phyloP scores from a whole-genome alignment of 257 asterid genomes.

The Jacaranda mimosifolia region DNA sequence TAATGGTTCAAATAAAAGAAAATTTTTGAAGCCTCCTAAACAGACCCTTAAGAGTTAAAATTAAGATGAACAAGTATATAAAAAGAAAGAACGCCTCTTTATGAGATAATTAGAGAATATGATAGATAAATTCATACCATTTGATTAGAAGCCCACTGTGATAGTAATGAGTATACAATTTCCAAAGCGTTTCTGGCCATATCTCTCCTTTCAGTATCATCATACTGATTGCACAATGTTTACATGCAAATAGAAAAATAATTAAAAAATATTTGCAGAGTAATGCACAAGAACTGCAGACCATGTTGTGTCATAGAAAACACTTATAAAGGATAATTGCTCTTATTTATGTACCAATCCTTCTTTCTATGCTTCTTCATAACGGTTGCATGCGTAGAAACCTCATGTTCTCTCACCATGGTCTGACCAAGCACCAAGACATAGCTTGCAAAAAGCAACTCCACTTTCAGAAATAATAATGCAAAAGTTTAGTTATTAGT shows the following conservation, averaged over 20 bases:
- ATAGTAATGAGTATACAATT: conserved; percentile 99
- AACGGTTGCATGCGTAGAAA: conserved; percentile 97
- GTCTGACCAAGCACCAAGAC: conserved; percentile 97
- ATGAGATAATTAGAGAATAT: conserved; percentile 23
- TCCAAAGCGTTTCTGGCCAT: conserved; percentile 99
- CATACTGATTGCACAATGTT: conserved; percentile 65
- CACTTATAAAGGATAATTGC: not conserved
- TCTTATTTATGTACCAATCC: conserved; percentile 69
- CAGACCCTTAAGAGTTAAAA: not conserved
- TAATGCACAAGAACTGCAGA: conserved; percentile 14
- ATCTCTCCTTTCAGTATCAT: conserved; percentile 69
- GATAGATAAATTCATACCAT: conserved; percentile 59
- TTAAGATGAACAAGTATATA: not conserved
- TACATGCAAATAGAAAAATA: conserved; percentile 19
- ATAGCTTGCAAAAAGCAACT: conserved; percentile 62
- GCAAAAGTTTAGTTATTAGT: no score
- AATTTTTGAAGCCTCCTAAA: conserved; percentile 12
- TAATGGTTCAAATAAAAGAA: conserved; percentile 7
- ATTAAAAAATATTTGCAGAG: conserved; percentile 14
- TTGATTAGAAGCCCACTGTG: conserved; percentile 99
- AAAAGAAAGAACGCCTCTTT: not conserved
- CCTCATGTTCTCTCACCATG: conserved; percentile 99
- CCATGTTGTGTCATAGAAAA: conserved; percentile 17
- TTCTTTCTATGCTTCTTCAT: conserved; percentile 98
- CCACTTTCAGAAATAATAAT: not conserved